Percentiles rank a stretch among this genome's conserved stretches.
phyloP scores from a whole-genome alignment of 352 stramenopile genomes.

The Phytophthora pistaciae region DNA sequence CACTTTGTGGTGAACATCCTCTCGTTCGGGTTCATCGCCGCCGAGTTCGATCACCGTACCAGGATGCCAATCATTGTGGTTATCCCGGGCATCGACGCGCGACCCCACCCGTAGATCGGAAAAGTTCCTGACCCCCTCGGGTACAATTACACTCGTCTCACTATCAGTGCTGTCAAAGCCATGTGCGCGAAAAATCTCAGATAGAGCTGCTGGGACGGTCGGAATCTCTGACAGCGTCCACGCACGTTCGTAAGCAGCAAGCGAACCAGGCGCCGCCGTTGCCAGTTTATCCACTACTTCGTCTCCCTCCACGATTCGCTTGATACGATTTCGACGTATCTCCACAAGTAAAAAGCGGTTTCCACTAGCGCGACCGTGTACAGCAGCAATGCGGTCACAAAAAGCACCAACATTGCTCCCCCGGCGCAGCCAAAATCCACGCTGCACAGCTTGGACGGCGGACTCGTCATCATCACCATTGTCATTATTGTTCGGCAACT shows the following conservation, averaged over 20 bases:
- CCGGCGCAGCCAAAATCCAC: slow-evolving; percentile 70
- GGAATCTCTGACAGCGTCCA: slow-evolving; percentile 75
- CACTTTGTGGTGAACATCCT: slow-evolving; percentile 1
- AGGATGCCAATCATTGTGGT: slow-evolving; percentile 66
- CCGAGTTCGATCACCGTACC: slow-evolving; percentile 66
- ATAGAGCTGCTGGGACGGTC: slow-evolving; percentile 37
- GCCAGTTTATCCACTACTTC: slow-evolving; percentile 65
- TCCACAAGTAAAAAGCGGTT: slow-evolving; percentile 79
- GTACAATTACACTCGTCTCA: slow-evolving; percentile 9
- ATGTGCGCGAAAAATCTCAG: slow-evolving; percentile 13
- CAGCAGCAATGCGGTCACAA: slow-evolving; percentile 56
- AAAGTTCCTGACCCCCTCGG: slow-evolving; percentile 43
- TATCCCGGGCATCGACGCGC: slow-evolving; percentile 65
- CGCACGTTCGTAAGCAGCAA: slow-evolving; percentile 76
- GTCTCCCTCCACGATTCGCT: slow-evolving; percentile 69
- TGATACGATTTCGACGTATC: slow-evolving; percentile 76
- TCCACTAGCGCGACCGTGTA: slow-evolving; percentile 37
- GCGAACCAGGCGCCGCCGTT: slow-evolving; percentile 46
- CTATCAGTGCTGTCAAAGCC: not conserved
- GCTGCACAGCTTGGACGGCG: slow-evolving; percentile 23
- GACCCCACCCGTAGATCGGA: slow-evolving; percentile 60
- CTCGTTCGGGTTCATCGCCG: slow-evolving; percentile 7
- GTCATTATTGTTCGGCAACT: slow-evolving; percentile 11
- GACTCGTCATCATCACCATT: slow-evolving; percentile 15
- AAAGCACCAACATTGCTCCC: slow-evolving; percentile 50